Conservation (phyloP, 1,284 basidiomycete species). For the Phellopilus nigrolimitatus region DNA sequence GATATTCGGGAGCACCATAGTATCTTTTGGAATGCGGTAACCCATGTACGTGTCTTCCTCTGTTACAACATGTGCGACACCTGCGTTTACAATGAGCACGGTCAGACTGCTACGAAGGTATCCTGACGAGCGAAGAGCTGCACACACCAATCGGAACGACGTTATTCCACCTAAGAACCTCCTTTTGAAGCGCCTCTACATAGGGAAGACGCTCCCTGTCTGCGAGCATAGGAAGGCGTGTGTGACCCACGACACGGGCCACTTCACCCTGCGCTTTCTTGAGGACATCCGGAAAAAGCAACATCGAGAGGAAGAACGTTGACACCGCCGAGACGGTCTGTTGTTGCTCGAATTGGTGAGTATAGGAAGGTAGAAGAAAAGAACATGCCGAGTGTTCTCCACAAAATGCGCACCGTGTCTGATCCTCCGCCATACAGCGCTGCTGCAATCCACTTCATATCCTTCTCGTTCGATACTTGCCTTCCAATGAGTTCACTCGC, state of each 20-base stretch:
- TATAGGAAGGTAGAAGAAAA: no score
- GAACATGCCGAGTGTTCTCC: neutral
- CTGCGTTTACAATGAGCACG: no score
- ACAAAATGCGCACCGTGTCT: neutral
- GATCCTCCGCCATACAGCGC: neutral
- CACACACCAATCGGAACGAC: no score
- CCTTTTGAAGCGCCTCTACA: conserved; percentile 32
- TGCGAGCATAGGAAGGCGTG: conserved; percentile 31
- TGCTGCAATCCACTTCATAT: neutral
- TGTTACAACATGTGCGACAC: no score
- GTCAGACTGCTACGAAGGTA: no score
- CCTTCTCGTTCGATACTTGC: neutral
- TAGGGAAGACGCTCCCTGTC: conserved; percentile 34
- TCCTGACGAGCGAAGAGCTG: no score
- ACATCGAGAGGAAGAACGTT: conserved; percentile 27
- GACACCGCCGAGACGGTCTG: neutral
- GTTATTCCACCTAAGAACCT: no score
- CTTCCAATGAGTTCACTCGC: neutral
- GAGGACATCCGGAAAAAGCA: conserved; percentile 32
- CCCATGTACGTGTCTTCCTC: no score
- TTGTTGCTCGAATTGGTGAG: neutral
- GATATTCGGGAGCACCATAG: no score
- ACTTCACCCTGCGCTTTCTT: conserved; percentile 33
- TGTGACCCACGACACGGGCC: conserved; percentile 31
- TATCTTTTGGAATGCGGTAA: no score